Percentiles rank a stretch among this genome's conserved stretches.
phyloP scores from a whole-genome alignment of 1,139 yeast genomes.

The Lodderomyces orthopsilosis region DNA sequence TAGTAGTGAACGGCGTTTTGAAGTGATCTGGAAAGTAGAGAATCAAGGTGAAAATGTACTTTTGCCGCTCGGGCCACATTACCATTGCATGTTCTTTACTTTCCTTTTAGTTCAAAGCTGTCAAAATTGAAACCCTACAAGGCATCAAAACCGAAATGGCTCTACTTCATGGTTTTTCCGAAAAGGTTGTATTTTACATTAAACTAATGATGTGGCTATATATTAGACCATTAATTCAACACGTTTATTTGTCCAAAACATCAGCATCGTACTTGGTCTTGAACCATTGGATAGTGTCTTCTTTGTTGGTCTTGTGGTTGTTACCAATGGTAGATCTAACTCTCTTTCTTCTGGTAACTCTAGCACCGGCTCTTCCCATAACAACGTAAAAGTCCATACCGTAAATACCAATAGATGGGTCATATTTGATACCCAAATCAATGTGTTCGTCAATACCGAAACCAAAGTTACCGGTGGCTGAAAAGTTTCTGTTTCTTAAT shows the following conservation, averaged over 20 bases:
- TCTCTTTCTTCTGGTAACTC: conserved; percentile 99
- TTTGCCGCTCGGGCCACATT: too few relatives aligned
- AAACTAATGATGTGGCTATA: not conserved
- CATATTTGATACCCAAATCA: conserved; percentile 99
- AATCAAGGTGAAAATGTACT: too few relatives aligned
- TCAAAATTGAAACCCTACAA: too few relatives aligned
- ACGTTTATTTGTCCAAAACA: conserved; percentile 75
- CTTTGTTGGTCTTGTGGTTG: conserved; percentile 88
- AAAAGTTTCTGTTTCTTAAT: conserved; percentile 90
- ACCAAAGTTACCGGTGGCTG: conserved; percentile 99
- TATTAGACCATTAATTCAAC: conserved; percentile 2
- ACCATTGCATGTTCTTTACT: too few relatives aligned
- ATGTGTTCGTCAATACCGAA: conserved; percentile 99
- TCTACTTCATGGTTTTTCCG: too few relatives aligned
- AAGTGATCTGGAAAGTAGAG: too few relatives aligned
- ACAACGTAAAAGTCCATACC: conserved; percentile 99
- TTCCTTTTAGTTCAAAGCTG: too few relatives aligned
- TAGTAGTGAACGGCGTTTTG: too few relatives aligned
- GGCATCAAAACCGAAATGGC: too few relatives aligned
- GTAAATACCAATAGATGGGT: conserved; percentile 99
- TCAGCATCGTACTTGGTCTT: conserved; percentile 99
- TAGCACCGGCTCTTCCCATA: conserved; percentile 99
- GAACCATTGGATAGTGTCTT: conserved; percentile 98
- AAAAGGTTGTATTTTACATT: not conserved
- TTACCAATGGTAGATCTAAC: conserved; percentile 86